Base-by-base conservation (phyloP, 805 yeast species). In the Ogataea nakhonphanomensis region DNA sequence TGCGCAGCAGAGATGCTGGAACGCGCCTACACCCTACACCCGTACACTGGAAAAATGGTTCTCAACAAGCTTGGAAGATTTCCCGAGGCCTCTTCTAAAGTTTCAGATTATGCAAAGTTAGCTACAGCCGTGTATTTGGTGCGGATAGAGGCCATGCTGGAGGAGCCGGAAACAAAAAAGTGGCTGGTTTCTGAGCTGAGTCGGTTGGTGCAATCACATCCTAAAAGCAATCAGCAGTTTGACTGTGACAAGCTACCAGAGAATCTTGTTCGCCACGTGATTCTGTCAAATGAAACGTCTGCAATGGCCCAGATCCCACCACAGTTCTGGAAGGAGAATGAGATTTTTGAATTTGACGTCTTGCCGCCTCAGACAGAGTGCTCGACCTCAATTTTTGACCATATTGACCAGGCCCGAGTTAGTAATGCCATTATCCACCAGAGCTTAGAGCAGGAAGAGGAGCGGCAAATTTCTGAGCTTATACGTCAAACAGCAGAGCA, bases 241-340 rank as follows among this genome's bases (percentile, higher is more conserved):
- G 44, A 40, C 13, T 37, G 51, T 21, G 53, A 57, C 30, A 38
- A 62, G n/a, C 66, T 82, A 0, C 89, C 91, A 1, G 54, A 62
- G 4, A 84, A 82, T 52, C 65, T 85, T 43, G 50, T 84, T 9
- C 69, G 95, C 41, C 82, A 83, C 59, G 81, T 79, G 2, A 70
- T 84, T 24, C 60, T 84, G 30, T 80, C 89, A 0, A 85, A 84
- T 12, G 93, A 84, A 57, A 78, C 77, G 17, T 72, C 77, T 30
- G 71, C 81, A 1, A 78, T 84, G 84, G 85, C 86, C 1, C 74
- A 76, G 48, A 67, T 84, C 17, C 95, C 95, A 1, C 53, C 69
- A 20, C 50, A 61, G 2, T 69, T 82, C 17, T 84, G 88, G 84
- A 71, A 73, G 2, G 57, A 73, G 20, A 70, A 79, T 39, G 82